Evolutionary conservation across 768 basidiomycete species (phyloP).

Genomic region (Hypholoma fasciculare): DNA sequence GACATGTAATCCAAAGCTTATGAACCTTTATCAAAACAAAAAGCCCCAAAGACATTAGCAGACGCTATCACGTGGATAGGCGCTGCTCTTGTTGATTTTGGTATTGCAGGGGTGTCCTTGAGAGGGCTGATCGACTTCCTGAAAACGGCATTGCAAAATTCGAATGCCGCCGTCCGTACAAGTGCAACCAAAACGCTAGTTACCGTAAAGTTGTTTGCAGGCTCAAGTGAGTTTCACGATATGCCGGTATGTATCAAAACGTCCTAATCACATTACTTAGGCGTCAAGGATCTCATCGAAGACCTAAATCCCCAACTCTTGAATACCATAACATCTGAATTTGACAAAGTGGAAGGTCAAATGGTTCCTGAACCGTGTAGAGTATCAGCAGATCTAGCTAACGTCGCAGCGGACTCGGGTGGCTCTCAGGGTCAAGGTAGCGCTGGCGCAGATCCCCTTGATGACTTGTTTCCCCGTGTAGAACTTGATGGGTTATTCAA

Average conservation of each 20-base stretch:
- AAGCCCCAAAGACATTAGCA: slow-evolving; percentile 95
- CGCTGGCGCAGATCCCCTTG: slow-evolving; percentile 66
- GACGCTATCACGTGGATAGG: slow-evolving; percentile 92
- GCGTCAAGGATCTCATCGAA: slow-evolving; percentile 89
- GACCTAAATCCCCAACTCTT: slow-evolving; percentile 94
- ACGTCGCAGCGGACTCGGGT: slow-evolving; percentile 41
- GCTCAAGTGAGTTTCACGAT: slow-evolving; percentile 57
- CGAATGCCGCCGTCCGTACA: slow-evolving; percentile 91
- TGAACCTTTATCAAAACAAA: slow-evolving; percentile 91
- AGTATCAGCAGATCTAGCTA: slow-evolving; percentile 72
- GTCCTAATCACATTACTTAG: slow-evolving; percentile 36
- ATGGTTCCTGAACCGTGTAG: slow-evolving; percentile 77
- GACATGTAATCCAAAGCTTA: slow-evolving; percentile 57
- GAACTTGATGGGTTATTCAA: slow-evolving; percentile 87
- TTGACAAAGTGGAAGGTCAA: slow-evolving; percentile 86
- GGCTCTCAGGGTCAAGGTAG: slow-evolving; percentile 39
- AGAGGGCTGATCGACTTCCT: slow-evolving; percentile 88
- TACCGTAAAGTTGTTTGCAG: slow-evolving; percentile 89
- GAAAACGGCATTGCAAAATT: slow-evolving; percentile 84
- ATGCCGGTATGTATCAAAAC: background rate
- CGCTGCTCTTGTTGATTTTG: slow-evolving; percentile 84
- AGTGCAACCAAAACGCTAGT: slow-evolving; percentile 93
- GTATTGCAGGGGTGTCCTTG: slow-evolving; percentile 82
- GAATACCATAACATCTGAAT: slow-evolving; percentile 86
- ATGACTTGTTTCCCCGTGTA: slow-evolving; percentile 93